These are phyloP conservation scores for Fraxinus floribunda DNA, from an alignment of 305 asterid genomes.

Conservation along the genomic window DNA sequence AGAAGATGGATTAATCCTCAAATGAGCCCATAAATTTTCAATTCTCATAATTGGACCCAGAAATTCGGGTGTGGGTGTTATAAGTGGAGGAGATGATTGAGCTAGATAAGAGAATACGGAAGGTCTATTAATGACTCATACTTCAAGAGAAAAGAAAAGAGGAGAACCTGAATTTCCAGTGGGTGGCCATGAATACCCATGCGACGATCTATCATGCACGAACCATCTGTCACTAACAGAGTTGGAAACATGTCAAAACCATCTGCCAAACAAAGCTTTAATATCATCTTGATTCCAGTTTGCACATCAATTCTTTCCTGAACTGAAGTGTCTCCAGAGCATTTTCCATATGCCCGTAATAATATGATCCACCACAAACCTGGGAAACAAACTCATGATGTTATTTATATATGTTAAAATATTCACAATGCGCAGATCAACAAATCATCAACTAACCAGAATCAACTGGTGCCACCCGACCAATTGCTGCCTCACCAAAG, in stretches of 20 bases:
- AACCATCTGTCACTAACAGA: conserved; percentile 83
- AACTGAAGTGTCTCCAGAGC: conserved; percentile 81
- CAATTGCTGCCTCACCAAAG: conserved; percentile 97
- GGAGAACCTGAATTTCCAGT: conserved; percentile 79
- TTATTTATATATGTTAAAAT: conserved; percentile 6
- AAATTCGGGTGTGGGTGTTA: too few species aligned
- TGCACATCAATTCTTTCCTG: conserved; percentile 89
- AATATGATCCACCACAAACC: conserved; percentile 96
- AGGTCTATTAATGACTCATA: background rate
- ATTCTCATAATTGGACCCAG: too few species aligned
- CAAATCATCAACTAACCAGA: conserved; percentile 56
- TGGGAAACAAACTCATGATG: conserved; percentile 29
- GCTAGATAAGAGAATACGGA: conserved; percentile 5
- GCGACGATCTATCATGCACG: conserved; percentile 97
- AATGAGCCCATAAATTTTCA: too few species aligned
- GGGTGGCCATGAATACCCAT: conserved; percentile 99
- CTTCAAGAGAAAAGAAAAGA: conserved; percentile 3
- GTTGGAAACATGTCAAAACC: conserved; percentile 97
- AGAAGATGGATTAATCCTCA: too few species aligned
- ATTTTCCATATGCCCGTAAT: conserved; percentile 87
- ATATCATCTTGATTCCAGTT: conserved; percentile 87
- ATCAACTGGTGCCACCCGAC: conserved; percentile 95
- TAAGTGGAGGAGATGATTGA: background rate
- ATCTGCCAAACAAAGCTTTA: conserved; percentile 84
- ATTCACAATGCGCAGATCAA: conserved; percentile 5